Evolutionary conservation across 1,284 basidiomycete species (phyloP).

Genomic region (Hymenochaete sp.): DNA sequence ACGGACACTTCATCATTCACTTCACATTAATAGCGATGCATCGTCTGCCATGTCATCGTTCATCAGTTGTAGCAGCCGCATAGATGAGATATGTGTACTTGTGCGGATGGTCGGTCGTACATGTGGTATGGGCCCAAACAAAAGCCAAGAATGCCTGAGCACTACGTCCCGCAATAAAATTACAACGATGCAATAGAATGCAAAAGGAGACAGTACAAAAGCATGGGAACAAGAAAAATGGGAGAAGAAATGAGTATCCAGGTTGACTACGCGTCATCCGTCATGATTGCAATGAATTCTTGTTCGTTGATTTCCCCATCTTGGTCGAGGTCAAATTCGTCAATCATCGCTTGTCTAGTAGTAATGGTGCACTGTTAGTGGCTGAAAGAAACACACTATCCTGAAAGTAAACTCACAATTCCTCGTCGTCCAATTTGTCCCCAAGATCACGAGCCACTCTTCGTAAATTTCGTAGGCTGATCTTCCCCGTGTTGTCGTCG

Average conservation of each 20-base stretch:
- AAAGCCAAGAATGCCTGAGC: too few relatives aligned
- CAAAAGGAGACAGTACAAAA: neutral
- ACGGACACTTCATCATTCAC: neutral
- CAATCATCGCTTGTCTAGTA: slow-evolving; percentile 99
- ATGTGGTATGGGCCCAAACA: too few relatives aligned
- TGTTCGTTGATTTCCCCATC: slow-evolving; percentile 96
- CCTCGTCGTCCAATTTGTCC: slow-evolving; percentile 92
- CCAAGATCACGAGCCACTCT: slow-evolving; percentile 97
- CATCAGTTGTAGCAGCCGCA: too few relatives aligned
- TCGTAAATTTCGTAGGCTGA: slow-evolving; percentile 83
- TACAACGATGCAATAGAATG: neutral
- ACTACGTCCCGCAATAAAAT: too few relatives aligned
- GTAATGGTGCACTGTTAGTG: slow-evolving; percentile 20
- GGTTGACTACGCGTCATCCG: slow-evolving; percentile 67
- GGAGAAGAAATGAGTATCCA: neutral
- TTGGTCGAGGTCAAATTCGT: slow-evolving; percentile 98
- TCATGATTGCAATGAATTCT: slow-evolving; percentile 95
- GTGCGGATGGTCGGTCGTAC: too few relatives aligned
- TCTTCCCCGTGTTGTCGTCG: slow-evolving; percentile 93
- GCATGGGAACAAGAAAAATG: neutral
- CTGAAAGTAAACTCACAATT: slow-evolving; percentile 61
- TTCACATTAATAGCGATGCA: too few relatives aligned
- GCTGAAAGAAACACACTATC: slow-evolving; percentile 1
- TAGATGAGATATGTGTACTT: too few relatives aligned
- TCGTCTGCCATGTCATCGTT: too few relatives aligned